A percentile compares a stretch with the other conserved stretches of the same genome.
Evolutionary conservation across 139 green algal genomes (phyloP).

Genomic region (Chlorella sorokiniana): DNA sequence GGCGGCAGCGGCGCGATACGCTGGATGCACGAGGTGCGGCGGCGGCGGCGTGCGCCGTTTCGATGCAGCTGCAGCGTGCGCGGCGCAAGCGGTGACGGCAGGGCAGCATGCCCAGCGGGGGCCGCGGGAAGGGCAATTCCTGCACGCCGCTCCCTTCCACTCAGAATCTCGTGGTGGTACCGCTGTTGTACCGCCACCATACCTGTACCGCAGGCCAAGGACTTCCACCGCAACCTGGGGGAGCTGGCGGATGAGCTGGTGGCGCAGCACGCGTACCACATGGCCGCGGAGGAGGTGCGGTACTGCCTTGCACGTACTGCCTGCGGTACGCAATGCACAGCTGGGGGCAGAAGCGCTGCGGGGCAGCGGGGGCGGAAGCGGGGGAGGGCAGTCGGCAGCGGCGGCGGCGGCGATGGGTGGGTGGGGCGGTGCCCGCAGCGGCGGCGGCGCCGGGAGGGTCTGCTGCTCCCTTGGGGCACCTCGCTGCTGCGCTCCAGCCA

Average conservation of each 20-base stretch:
- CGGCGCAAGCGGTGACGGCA: too few species aligned
- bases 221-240: constrained; percentile 79
- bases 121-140: not conserved
- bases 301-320: not conserved
- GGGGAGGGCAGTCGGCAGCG: too few species aligned
- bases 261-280: constrained; percentile 71
- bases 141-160: not conserved
- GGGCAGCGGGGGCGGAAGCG: too few species aligned
- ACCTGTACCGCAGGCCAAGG: constrained; percentile 29
- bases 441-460: too few species aligned
- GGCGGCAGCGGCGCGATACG: constrained; percentile 66
- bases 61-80: not conserved
- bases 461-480: too few species aligned
- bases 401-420: too few species aligned
- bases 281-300: constrained; percentile 13
- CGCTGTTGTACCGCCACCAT: not conserved
- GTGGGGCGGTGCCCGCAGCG: too few species aligned
- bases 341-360: too few species aligned
- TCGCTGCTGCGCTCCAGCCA: too few species aligned
- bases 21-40: constrained; percentile 78
- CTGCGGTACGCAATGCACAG: too few species aligned
- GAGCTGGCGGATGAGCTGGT: constrained; percentile 61
- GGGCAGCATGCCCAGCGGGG: not conserved
- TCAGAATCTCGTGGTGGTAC: too few species aligned
- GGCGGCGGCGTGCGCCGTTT: not conserved